Evolutionary conservation across 805 yeast genomes (phyloP).

Genomic region (Ogataea minuta): DNA sequence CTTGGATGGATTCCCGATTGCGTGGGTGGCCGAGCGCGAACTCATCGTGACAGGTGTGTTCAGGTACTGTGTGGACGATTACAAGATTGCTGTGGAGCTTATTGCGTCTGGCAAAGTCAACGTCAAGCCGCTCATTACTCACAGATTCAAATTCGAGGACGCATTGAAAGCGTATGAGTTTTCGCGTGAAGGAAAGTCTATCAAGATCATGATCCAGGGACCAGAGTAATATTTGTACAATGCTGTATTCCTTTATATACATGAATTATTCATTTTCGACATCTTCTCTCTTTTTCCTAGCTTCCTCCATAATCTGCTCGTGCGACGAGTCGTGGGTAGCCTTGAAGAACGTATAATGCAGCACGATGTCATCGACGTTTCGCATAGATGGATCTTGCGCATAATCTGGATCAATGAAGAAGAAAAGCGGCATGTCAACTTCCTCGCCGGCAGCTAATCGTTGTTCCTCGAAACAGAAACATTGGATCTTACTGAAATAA

Average conservation of each 20-base stretch:
- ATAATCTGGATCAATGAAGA: slow-evolving; percentile 94
- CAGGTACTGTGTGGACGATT: slow-evolving; percentile 79
- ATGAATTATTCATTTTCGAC: slow-evolving; percentile 1
- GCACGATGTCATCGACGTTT: slow-evolving; percentile 81
- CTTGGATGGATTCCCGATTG: slow-evolving; percentile 68
- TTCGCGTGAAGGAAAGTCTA: slow-evolving; percentile 64
- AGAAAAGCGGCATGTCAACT: slow-evolving; percentile 98
- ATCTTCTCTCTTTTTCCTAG: slow-evolving; percentile 11
- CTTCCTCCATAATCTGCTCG: slow-evolving; percentile 27
- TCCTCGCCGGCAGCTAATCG: slow-evolving; percentile 92
- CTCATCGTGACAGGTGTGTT: slow-evolving; percentile 69
- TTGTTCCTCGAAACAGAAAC: slow-evolving; percentile 98
- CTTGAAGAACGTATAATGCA: slow-evolving; percentile 90
- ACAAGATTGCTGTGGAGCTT: slow-evolving; percentile 66
- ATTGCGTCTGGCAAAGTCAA: slow-evolving; percentile 61
- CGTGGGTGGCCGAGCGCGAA: slow-evolving; percentile 66
- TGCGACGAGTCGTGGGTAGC: slow-evolving; percentile 39
- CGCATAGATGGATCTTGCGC: slow-evolving; percentile 91
- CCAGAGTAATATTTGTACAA: slow-evolving; percentile 42
- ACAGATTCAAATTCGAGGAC: slow-evolving; percentile 66
- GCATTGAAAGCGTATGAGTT: slow-evolving; percentile 72
- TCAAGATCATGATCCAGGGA: slow-evolving; percentile 81
- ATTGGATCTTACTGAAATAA: slow-evolving; percentile 94
- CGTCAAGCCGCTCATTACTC: slow-evolving; percentile 70
- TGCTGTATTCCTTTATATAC: slow-evolving; percentile 4